Evolutionary conservation across 192 early-diverging fungal genomes (phyloP), one percentile per base, ranked within the genome.

Genomic region (Phycomyces blakesleeanus): DNA sequence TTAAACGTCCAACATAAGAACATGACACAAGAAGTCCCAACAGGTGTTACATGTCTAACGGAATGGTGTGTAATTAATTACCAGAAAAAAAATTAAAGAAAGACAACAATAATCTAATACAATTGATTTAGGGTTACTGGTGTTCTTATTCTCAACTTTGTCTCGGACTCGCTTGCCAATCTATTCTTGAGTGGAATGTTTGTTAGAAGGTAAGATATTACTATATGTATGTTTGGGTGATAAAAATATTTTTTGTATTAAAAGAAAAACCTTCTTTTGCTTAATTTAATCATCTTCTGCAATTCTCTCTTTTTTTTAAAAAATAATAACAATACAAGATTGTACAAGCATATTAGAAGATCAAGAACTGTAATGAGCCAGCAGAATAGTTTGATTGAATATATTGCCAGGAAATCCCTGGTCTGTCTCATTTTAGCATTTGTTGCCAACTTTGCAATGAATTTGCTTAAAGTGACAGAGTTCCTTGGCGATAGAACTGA

Each of bases 171-270:
- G 6, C 29, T 74, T 18, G 61, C 67, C 15, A 74, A 64, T 41
- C 47, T 74, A 3, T 74, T 74, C 39, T 51, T 74, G 12, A 69
- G 72, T 24, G 72, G 72, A 16, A 59, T 68, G 66, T 74, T 74
- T 65, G 63, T 74, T 9, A 51, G 64, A 55, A 65, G 63, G 72
- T 74, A 68, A 51, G 20, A 27, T 40, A 16, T n/a, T 44, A 26
- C 18, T 15, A 44, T 27, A 7, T 11, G 34, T 47, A 4, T 58
- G 11, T 42, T 57, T 55, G n/a, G n/a, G n/a, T n/a, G n/a, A n/a
- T n/a, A n/a, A n/a, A n/a, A n/a, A n/a, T n/a, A n/a, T n/a, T n/a
- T n/a, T n/a, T n/a, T n/a, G n/a, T n/a, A n/a, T n/a, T n/a, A n/a
- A n/a, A n/a, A n/a, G n/a, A n/a, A n/a, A n/a, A n/a, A n/a, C n/a